Percentiles rank a stretch among this genome's conserved stretches.
These are phyloP conservation scores for Phytophthora nicotianae DNA, from an alignment of 352 stramenopile genomes.

Conservation along the genomic window DNA sequence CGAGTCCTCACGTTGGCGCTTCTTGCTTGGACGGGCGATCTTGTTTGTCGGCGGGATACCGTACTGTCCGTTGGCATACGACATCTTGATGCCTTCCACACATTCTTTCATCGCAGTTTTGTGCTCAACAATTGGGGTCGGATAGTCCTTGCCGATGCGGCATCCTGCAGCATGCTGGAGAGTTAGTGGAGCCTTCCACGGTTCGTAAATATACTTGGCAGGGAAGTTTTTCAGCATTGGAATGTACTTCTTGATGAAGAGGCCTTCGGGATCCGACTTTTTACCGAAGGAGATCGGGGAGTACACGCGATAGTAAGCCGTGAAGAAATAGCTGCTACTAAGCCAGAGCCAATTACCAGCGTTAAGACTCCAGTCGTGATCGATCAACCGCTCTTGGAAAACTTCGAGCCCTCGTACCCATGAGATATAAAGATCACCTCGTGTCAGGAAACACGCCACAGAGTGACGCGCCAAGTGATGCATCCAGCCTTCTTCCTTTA, in stretches of 20 bases:
- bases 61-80: slow-evolving; percentile 68
- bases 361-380: slow-evolving; percentile 98
- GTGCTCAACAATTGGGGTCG: slow-evolving; percentile 94
- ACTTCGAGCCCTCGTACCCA: slow-evolving; percentile 94
- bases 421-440: slow-evolving; percentile 95
- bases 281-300: slow-evolving; percentile 93
- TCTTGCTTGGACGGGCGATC: slow-evolving; percentile 11
- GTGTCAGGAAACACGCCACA: slow-evolving; percentile 98
- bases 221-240: slow-evolving; percentile 91
- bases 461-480: slow-evolving; percentile 92
- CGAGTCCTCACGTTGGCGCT: slow-evolving; percentile 28
- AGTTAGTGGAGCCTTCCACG: slow-evolving; percentile 93
- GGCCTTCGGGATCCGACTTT: slow-evolving; percentile 94
- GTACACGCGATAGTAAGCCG: slow-evolving; percentile 98
- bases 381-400: slow-evolving; percentile 93
- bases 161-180: slow-evolving; percentile 86
- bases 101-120: slow-evolving; percentile 88
- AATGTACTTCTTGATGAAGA: slow-evolving; percentile 94
- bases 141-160: slow-evolving; percentile 93
- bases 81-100: slow-evolving; percentile 90
- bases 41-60: slow-evolving; percentile 22
- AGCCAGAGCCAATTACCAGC: slow-evolving; percentile 98
- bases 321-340: slow-evolving; percentile 94
- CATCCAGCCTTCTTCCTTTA: slow-evolving; percentile 91
- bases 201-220: slow-evolving; percentile 97